Percentiles rank a stretch among this genome's conserved stretches.
Conservation (phyloP, 2,329 filamentous ascomycete genomes). For the Pseudopithomyces chartarum region DNA sequence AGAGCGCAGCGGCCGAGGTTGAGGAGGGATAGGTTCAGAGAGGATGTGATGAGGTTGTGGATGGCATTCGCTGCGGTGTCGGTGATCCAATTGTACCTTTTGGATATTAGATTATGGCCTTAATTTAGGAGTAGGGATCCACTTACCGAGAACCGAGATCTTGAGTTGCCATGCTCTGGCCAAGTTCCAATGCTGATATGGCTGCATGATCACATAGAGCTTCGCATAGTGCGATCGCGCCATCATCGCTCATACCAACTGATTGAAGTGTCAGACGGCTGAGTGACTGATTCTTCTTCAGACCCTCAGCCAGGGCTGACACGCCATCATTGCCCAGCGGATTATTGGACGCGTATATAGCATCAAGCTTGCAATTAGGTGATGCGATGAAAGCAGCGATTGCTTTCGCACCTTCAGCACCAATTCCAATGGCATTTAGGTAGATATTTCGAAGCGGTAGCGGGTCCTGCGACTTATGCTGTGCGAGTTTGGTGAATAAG, state of each 20-base stretch:
- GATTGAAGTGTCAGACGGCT: slow-evolving; percentile 48
- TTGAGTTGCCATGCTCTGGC: slow-evolving; percentile 54
- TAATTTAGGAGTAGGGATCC: not conserved
- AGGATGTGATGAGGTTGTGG: slow-evolving; percentile 38
- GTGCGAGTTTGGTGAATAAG: slow-evolving; percentile 49
- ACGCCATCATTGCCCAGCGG: slow-evolving; percentile 34
- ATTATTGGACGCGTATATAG: slow-evolving; percentile 41
- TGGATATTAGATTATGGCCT: not conserved
- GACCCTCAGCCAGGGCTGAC: slow-evolving; percentile 25
- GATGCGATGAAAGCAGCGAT: slow-evolving; percentile 33
- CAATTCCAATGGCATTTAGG: slow-evolving; percentile 39
- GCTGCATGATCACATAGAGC: slow-evolving; percentile 43
- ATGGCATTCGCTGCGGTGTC: slow-evolving; percentile 45
- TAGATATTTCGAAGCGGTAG: slow-evolving; percentile 38
- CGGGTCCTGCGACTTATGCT: slow-evolving; percentile 28
- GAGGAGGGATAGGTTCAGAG: slow-evolving; percentile 47
- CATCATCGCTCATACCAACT: slow-evolving; percentile 49
- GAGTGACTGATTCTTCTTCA: slow-evolving; percentile 27
- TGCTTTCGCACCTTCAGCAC: slow-evolving; percentile 23
- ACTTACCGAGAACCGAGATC: slow-evolving; percentile 38
- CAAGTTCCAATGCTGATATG: slow-evolving; percentile 50
- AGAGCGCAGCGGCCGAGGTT: slow-evolving; percentile 48
- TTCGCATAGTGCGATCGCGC: slow-evolving; percentile 46
- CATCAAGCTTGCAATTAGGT: slow-evolving; percentile 31
- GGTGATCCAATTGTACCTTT: slow-evolving; percentile 54